Percentiles rank a stretch among this genome's conserved stretches.
Conservation (phyloP, 208 protist species). For the Leishmania turanica region DNA sequence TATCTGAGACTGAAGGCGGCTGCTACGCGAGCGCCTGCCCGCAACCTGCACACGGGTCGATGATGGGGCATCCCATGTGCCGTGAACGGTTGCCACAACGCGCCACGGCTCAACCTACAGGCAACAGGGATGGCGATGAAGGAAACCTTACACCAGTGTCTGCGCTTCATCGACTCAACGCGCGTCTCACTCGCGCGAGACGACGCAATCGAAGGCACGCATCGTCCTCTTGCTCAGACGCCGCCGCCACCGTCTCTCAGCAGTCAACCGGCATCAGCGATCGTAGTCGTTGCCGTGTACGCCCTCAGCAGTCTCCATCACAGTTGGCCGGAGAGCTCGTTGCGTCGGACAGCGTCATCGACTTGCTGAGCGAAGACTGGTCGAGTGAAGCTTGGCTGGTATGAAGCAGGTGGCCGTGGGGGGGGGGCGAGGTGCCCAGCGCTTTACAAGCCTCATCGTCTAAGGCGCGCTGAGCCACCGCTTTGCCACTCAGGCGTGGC, state of each 20-base stretch:
- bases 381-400: background rate
- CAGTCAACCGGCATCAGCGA: background rate
- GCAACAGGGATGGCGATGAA: background rate
- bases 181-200: conserved; percentile 11
- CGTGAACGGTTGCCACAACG: background rate
- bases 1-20: background rate
- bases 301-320: background rate
- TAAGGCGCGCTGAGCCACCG: background rate
- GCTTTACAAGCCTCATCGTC: background rate
- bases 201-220: conserved; percentile 6
- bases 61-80: background rate
- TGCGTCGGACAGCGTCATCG: background rate
- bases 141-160: background rate
- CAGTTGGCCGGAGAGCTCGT: background rate
- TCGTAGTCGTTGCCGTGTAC: background rate
- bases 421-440: background rate
- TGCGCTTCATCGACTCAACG: conserved; percentile 7
- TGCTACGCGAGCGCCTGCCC: background rate
- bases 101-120: background rate
- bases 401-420: background rate
- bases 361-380: conserved; percentile 11
- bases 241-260: background rate
- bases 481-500: background rate
- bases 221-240: background rate
- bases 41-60: background rate